These are phyloP conservation scores for Phlyctochytrium planicorne DNA, from an alignment of 192 early-diverging fungal species.

Conservation along the genomic window DNA sequence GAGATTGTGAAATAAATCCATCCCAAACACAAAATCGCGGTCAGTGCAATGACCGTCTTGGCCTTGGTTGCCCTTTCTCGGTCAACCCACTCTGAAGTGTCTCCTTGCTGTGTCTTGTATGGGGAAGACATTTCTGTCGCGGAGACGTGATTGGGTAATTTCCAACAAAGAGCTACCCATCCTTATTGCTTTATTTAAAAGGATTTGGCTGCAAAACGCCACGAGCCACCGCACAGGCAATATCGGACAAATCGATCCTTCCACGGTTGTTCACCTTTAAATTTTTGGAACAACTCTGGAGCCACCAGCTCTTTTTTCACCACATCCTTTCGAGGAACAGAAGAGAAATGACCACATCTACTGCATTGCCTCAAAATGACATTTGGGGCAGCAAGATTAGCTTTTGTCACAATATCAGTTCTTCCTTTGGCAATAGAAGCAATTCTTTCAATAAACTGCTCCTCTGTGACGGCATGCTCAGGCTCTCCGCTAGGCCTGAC, in stretches of 20 bases:
- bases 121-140: no score
- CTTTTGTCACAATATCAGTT: constrained; percentile 1
- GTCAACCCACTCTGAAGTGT: no score
- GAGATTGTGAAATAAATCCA: no score
- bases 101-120: no score
- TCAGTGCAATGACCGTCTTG: no score
- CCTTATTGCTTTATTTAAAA: not conserved
- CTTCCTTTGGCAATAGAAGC: not conserved
- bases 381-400: not conserved
- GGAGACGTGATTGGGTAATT: no score
- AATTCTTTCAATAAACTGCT: not conserved
- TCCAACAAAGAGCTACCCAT: not conserved
- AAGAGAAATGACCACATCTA: not conserved
- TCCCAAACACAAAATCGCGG: no score
- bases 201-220: not conserved
- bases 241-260: not conserved
- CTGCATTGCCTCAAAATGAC: constrained; percentile 2
- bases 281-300: not conserved
- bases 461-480: not conserved
- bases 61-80: no score
- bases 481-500: not conserved
- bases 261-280: constrained; percentile 2
- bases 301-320: not conserved
- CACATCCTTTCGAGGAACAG: not conserved
- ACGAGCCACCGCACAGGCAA: not conserved